Base-by-base conservation (phyloP, 306 rosid species). In the Trifolium repens region DNA sequence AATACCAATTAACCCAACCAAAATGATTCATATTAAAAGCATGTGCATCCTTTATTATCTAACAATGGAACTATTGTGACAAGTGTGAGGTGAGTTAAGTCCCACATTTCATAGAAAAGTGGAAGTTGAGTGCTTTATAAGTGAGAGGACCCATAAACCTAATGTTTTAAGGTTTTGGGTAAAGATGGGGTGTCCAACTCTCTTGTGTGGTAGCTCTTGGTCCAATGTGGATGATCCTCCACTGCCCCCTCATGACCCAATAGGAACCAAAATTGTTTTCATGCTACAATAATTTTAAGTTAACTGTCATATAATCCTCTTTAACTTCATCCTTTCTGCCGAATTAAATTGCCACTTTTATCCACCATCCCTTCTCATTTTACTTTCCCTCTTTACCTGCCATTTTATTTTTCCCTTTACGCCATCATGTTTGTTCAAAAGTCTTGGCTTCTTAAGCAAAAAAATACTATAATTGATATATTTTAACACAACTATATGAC, bases 21-120 rank as follows among this genome's bases (percentile, higher is more conserved):
- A 78, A 70, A 46, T 42, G 26, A 32, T 62, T 57, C 27, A 37
- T 75, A 50, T 63, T 44, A 46, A 64, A 73, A 63, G 64, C 71
- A 49, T 5, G 14, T 27, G 43, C 30, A 62, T 13, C 42, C 52
- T 35, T 75, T 14, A 47, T 39, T 64, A 14, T 17, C 50, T 37
- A 63, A 37, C 54, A 55, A 64, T 50, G 34, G 34, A 30, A 30
- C 34, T 30, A 3, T 30, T 30, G 5, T 30, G 34, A 3, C 34
- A 30, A 30, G 34, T 30, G 34, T 30, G 34, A 30, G 34, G 34
- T 30, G 34, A 30, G 34, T 30, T 30, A 30, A 30, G 5, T 4
- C 34, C 5, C 34, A 30, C 34, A 30, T 30, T 30, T 30, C 4
- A 30, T 30, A 3, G 34, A 30, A 30, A 30, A 30, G 34, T 30